phyloP scores from a whole-genome alignment of 495 filamentous ascomycete species.

The Hypomontagnella submonticulosa region DNA sequence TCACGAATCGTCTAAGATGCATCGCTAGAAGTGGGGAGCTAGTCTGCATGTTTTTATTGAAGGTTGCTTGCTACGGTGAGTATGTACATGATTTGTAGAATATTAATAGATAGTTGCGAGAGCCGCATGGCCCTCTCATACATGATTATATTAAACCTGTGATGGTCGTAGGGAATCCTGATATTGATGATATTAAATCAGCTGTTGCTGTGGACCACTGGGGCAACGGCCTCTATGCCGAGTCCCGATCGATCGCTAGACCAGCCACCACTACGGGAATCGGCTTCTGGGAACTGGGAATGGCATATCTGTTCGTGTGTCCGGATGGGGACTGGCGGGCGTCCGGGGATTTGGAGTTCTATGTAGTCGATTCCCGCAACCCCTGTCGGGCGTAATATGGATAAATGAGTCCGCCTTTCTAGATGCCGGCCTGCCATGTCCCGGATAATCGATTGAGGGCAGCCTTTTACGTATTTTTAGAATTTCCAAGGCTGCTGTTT shows the following conservation, averaged over 20 bases:
- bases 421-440: slow-evolving; percentile 26
- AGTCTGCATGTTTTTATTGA: neutral
- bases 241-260: slow-evolving; percentile 5
- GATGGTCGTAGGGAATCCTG: slow-evolving; percentile 8
- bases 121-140: slow-evolving; percentile 15
- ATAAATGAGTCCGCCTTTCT: slow-evolving; percentile 26
- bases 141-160: slow-evolving; percentile 1
- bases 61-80: neutral
- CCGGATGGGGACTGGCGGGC: slow-evolving; percentile 23
- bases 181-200: slow-evolving; percentile 21
- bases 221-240: slow-evolving; percentile 24
- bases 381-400: slow-evolving; percentile 35
- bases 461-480: slow-evolving; percentile 25
- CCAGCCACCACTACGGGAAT: neutral
- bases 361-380: slow-evolving; percentile 6
- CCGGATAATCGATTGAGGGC: slow-evolving; percentile 28
- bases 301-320: slow-evolving; percentile 10
- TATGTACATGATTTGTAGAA: slow-evolving; percentile 1
- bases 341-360: slow-evolving; percentile 11
- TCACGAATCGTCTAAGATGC: slow-evolving; percentile 1
- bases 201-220: slow-evolving; percentile 4
- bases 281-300: slow-evolving; percentile 2
- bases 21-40: neutral
- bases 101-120: slow-evolving; percentile 12
- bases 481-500: slow-evolving; percentile 1